Percentiles rank a stretch among this genome's conserved stretches.
Evolutionary conservation across 2,329 filamentous ascomycete species (phyloP).

Genomic region (Arthroderma sp.): DNA sequence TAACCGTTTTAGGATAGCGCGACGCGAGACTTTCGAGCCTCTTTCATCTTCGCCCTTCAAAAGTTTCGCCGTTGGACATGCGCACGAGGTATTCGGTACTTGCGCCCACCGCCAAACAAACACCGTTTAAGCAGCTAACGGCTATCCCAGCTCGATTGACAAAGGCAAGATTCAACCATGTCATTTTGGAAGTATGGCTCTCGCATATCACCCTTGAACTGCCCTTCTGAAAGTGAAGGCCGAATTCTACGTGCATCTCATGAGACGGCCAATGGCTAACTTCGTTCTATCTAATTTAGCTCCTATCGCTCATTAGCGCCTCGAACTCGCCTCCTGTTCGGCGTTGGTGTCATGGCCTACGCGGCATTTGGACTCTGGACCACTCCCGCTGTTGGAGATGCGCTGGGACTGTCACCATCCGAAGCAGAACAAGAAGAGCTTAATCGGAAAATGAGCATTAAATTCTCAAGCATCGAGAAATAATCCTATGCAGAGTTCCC

Average conservation of each 20-base stretch:
- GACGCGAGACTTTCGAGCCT: too few relatives aligned
- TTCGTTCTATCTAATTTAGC: conserved; percentile 25
- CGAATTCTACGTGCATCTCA: background rate
- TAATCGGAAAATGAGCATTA: conserved; percentile 28
- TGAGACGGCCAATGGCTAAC: background rate
- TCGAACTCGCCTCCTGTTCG: conserved; percentile 57
- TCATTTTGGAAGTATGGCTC: conserved; percentile 26
- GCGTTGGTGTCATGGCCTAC: conserved; percentile 63
- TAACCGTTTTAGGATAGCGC: too few relatives aligned
- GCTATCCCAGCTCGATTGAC: too few relatives aligned
- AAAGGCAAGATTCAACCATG: conserved; percentile 13
- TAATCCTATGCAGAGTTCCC: conserved; percentile 1
- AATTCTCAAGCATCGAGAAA: conserved; percentile 11
- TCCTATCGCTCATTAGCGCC: conserved; percentile 59
- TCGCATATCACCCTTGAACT: background rate
- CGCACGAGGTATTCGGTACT: too few relatives aligned
- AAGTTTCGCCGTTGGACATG: too few relatives aligned
- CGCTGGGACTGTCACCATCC: conserved; percentile 57
- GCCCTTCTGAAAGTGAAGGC: conserved; percentile 3
- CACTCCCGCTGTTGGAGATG: conserved; percentile 59
- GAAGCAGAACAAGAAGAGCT: conserved; percentile 60
- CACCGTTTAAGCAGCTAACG: too few relatives aligned
- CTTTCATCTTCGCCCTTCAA: too few relatives aligned
- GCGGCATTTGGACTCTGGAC: conserved; percentile 59
- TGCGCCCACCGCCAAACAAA: too few relatives aligned